phyloP scores from a whole-genome alignment of 2,329 filamentous ascomycete species.

The Atkinsonella hypoxylon region DNA sequence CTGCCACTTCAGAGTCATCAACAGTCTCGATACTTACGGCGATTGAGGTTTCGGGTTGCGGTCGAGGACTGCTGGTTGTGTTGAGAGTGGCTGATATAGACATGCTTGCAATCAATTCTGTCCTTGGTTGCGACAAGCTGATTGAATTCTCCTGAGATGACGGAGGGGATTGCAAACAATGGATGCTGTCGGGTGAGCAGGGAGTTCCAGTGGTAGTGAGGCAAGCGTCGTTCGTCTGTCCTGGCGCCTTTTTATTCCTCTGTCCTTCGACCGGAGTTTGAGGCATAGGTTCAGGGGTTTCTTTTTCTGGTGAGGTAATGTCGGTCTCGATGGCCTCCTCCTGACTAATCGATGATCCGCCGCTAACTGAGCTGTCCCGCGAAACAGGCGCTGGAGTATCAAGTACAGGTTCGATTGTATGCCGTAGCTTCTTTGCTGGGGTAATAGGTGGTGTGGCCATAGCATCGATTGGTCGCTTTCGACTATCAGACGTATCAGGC shows the following conservation, averaged over 20 bases:
- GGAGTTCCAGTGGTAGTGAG: slow-evolving; percentile 11
- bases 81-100: slow-evolving; percentile 23
- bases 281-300: slow-evolving; percentile 27
- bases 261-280: slow-evolving; percentile 15
- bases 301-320: slow-evolving; percentile 38
- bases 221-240: slow-evolving; percentile 5
- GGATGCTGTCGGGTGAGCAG: slow-evolving; percentile 20
- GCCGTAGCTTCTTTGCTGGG: slow-evolving; percentile 38
- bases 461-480: slow-evolving; percentile 30
- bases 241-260: slow-evolving; percentile 7
- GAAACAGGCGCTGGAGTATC: slow-evolving; percentile 17
- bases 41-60: slow-evolving; percentile 9
- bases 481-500: slow-evolving; percentile 15
- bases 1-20: slow-evolving; percentile 7
- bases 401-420: slow-evolving; percentile 15
- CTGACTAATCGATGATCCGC: slow-evolving; percentile 15
- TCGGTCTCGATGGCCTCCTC: slow-evolving; percentile 27
- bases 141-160: slow-evolving; percentile 5
- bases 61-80: slow-evolving; percentile 11
- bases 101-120: slow-evolving; percentile 16
- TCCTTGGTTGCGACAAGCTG: not conserved
- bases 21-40: slow-evolving; percentile 16
- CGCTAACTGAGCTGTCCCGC: slow-evolving; percentile 25
- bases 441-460: slow-evolving; percentile 44
- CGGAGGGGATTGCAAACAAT: slow-evolving; percentile 15